Evolutionary conservation across 768 basidiomycete genomes (phyloP).

Genomic region (Pleurotus tuber-regium): DNA sequence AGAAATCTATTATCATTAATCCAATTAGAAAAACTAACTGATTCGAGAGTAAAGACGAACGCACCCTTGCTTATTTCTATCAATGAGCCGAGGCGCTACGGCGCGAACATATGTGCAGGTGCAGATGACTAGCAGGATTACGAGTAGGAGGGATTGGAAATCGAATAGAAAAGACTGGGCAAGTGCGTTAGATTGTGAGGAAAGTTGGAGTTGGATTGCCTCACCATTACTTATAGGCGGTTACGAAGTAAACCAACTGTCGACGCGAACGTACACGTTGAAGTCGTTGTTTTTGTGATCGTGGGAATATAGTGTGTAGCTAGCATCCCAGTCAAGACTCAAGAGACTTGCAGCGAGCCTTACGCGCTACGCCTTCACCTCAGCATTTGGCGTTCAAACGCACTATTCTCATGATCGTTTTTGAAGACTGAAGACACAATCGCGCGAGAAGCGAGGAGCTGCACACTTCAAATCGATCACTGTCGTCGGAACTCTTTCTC

Average conservation of each 20-base stretch:
- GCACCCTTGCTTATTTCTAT: constrained; percentile 93
- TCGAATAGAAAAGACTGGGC: constrained; percentile 89
- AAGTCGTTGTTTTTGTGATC: neutral
- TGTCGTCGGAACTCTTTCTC: no score
- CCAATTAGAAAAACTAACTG: neutral
- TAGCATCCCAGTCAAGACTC: no score
- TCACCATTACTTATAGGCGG: neutral
- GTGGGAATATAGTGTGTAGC: neutral
- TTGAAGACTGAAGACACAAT: no score
- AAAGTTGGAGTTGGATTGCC: neutral
- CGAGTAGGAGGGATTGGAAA: constrained; percentile 92
- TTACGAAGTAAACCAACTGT: neutral
- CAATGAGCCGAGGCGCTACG: constrained; percentile 85
- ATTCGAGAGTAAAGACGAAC: constrained; percentile 18
- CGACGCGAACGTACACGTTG: neutral
- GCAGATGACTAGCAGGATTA: constrained; percentile 91
- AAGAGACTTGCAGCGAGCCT: no score
- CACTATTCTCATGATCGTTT: no score
- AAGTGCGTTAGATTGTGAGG: neutral
- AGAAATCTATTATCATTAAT: constrained; percentile 68
- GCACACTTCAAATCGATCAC: no score
- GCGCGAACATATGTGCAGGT: constrained; percentile 96
- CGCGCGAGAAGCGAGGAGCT: no score
- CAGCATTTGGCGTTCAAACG: no score
- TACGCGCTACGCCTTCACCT: no score